Evolutionary conservation across 805 yeast genomes (phyloP).

Genomic region (Candida nanaspora): DNA sequence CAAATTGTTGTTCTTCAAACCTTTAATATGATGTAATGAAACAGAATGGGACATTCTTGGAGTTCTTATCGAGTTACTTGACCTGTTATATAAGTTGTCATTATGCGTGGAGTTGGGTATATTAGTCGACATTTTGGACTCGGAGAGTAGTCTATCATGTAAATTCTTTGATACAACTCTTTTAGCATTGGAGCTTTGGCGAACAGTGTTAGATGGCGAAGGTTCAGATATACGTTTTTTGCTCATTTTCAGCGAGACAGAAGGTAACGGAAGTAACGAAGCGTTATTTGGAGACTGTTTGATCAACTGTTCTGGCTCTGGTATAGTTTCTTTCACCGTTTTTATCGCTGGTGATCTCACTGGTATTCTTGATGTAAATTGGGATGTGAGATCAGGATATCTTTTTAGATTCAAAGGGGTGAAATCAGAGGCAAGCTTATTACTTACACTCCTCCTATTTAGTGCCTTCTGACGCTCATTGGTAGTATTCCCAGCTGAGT

Average conservation of each 20-base stretch:
- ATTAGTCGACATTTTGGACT: too few species aligned
- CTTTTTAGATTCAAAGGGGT: conserved; percentile 5
- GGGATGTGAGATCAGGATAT: conserved; percentile 9
- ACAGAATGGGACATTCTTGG: conserved; percentile 3
- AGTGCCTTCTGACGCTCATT: too few species aligned
- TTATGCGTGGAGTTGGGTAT: too few species aligned
- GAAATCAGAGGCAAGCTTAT: background rate
- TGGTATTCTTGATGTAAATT: conserved; percentile 18
- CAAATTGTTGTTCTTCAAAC: background rate
- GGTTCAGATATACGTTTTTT: background rate
- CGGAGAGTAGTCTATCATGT: conserved; percentile 5
- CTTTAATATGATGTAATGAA: background rate
- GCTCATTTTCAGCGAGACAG: background rate
- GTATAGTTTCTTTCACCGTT: conserved; percentile 1
- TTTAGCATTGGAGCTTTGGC: conserved; percentile 1
- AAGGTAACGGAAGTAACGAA: conserved; percentile 10
- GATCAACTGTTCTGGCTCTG: conserved; percentile 2
- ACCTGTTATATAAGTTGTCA: too few species aligned
- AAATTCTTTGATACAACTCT: background rate
- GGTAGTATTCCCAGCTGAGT: too few species aligned
- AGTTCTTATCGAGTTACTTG: background rate
- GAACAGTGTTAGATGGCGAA: background rate
- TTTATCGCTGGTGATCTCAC: conserved; percentile 9
- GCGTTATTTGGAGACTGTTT: conserved; percentile 4
- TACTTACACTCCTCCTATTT: too few species aligned